Conservation (phyloP, 2,329 filamentous ascomycete species). For the Lojkania enalia region DNA sequence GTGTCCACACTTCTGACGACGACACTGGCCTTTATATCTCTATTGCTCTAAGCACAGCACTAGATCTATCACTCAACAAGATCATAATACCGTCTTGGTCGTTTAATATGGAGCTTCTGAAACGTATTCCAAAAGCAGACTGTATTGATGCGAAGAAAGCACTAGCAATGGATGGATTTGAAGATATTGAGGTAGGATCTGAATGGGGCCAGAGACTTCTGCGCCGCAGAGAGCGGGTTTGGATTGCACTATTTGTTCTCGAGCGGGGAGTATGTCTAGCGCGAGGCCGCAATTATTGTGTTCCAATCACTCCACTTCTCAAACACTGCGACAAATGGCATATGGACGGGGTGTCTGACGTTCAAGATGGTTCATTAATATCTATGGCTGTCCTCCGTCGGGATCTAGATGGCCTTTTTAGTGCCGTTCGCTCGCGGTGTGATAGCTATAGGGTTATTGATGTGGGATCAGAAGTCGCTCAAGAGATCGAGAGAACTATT, state of each 20-base stretch:
- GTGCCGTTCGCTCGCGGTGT: slow-evolving; percentile 61
- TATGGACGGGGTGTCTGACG: slow-evolving; percentile 63
- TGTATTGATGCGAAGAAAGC: slow-evolving; percentile 70
- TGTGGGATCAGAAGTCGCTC: slow-evolving; percentile 56
- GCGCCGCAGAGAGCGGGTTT: slow-evolving; percentile 67
- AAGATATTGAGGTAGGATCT: slow-evolving; percentile 63
- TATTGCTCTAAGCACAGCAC: slow-evolving; percentile 68
- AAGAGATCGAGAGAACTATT: slow-evolving; percentile 54
- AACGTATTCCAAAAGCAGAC: slow-evolving; percentile 64
- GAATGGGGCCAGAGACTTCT: slow-evolving; percentile 64
- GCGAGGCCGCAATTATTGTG: slow-evolving; percentile 68
- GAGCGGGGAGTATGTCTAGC: slow-evolving; percentile 74
- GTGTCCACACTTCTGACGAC: slow-evolving; percentile 68
- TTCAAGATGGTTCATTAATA: slow-evolving; percentile 70
- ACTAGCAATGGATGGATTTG: slow-evolving; percentile 68
- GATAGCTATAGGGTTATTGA: slow-evolving; percentile 58
- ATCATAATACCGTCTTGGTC: slow-evolving; percentile 62
- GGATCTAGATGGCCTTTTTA: slow-evolving; percentile 65
- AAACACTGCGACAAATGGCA: slow-evolving; percentile 73
- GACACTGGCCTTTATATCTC: slow-evolving; percentile 73
- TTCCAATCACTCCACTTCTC: slow-evolving; percentile 67
- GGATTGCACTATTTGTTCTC: slow-evolving; percentile 72
- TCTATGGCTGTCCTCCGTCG: slow-evolving; percentile 71
- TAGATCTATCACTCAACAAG: slow-evolving; percentile 72
- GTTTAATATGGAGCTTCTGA: slow-evolving; percentile 50